A percentile compares a stretch with the other conserved stretches of the same genome.
phyloP scores from a whole-genome alignment of 139 green algal genomes.

The Chlorella sorokiniana region DNA sequence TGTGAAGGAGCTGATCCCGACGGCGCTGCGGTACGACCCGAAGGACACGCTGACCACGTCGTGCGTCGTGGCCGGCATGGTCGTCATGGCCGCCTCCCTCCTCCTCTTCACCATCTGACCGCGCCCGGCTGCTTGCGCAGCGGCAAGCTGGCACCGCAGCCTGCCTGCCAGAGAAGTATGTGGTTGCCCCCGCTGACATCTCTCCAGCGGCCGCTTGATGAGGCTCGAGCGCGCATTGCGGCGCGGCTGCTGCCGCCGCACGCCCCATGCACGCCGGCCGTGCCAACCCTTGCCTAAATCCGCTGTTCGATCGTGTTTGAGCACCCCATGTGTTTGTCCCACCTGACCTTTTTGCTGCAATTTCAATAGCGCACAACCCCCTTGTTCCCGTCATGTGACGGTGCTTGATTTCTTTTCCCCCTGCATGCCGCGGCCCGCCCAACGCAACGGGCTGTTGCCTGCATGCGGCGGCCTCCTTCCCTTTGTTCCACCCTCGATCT shows the following conservation, averaged over 20 bases:
- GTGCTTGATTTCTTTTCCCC: background rate
- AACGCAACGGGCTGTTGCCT: too few relatives aligned
- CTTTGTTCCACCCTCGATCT: too few relatives aligned
- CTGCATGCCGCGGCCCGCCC: too few relatives aligned
- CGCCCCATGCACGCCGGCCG: too few relatives aligned
- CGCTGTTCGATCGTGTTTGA: too few relatives aligned
- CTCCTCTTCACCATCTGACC: constrained; percentile 70
- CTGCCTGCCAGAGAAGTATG: background rate
- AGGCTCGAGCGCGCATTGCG: too few relatives aligned
- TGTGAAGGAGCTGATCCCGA: constrained; percentile 82
- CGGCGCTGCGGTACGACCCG: constrained; percentile 77
- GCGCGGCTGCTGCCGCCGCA: too few relatives aligned
- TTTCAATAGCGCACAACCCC: background rate
- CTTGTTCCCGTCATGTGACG: background rate
- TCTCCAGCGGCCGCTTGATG: too few relatives aligned
- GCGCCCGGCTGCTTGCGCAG: background rate
- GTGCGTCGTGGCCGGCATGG: constrained; percentile 69
- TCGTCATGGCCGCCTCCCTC: constrained; percentile 70
- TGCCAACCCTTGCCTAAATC: too few relatives aligned
- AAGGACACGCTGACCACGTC: constrained; percentile 59
- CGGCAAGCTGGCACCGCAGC: too few relatives aligned
- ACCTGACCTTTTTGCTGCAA: background rate
- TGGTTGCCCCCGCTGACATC: too few relatives aligned
- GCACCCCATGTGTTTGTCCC: too few relatives aligned
- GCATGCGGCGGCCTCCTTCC: background rate